Base-by-base conservation (phyloP, 768 basidiomycete species). In the Lactifluus piperatus region DNA sequence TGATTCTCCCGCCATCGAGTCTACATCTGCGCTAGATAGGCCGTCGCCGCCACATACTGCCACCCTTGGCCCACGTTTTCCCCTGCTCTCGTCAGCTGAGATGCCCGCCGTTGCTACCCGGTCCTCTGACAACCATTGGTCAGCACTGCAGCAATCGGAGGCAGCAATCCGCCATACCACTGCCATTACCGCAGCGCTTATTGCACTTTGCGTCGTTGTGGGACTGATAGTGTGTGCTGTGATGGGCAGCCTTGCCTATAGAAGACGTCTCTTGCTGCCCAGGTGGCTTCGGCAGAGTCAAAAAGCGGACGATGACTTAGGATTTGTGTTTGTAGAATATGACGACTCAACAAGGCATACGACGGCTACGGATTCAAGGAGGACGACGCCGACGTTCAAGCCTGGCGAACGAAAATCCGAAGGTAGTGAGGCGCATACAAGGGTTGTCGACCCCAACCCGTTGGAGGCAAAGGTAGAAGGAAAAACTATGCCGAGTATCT, bases 301-400 rank as follows among this genome's bases (percentile, higher is more conserved):
- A 22, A 48, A 26, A 7, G 59, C 36, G 36, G 54, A 60, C 29
- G 54, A 51, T 4, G 37, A 51, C 22, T 24, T 60, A 44, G 54
- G 59, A 4, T 60, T 60, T 41, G 59, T 60, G 9, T 60, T 60
- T 22, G 50, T 60, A 36, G 54, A 56, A 34, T 60, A 60, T 34
- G 59, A 60, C 27, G 54, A 60, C 18, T 51, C 54, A 22, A 56
- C 59, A 3, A 51, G 54, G 54, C 54, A 36, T 16, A 51, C 50
- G 13, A 44, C 54, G 8, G 5, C 49, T 10, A 56, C 51, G 22
- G 24, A 39, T 9, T 22, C 50, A 9, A 6, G 44, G 22, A 56
- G 14, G 39, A 50, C 47, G 36, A 60, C 46, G 8, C 54, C 59
- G 13, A n/a, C 24, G 22, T 60, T 34, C 29, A 49, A 56, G 11